Evolutionary conservation across 1,284 basidiomycete genomes (phyloP).

Genomic region (Tremellales sp.): DNA sequence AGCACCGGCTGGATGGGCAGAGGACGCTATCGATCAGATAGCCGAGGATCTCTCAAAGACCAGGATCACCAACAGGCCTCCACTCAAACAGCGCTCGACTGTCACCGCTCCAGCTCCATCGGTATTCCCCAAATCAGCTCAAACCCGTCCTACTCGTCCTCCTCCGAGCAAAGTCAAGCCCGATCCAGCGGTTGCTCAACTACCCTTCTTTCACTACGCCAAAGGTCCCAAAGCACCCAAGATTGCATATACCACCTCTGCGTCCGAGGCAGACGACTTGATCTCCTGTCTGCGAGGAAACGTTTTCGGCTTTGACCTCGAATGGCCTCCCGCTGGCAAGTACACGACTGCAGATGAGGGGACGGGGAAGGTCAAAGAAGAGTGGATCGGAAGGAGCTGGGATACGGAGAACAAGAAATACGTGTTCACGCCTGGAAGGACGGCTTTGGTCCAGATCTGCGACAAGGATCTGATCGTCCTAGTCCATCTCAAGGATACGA

Average conservation of each 20-base stretch:
- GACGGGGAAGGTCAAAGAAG: slow-evolving; percentile 12
- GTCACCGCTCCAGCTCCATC: too few species aligned
- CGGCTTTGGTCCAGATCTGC: slow-evolving; percentile 46
- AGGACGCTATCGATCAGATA: neutral
- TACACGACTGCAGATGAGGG: slow-evolving; percentile 2
- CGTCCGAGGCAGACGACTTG: slow-evolving; percentile 34
- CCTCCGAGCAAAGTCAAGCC: too few species aligned
- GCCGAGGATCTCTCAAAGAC: neutral
- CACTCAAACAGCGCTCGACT: too few species aligned
- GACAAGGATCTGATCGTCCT: slow-evolving; percentile 47
- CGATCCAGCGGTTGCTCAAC: too few species aligned
- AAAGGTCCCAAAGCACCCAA: slow-evolving; percentile 13
- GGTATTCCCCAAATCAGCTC: too few species aligned
- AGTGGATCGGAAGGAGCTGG: slow-evolving; percentile 8
- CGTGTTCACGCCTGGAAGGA: slow-evolving; percentile 21
- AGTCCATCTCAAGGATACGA: slow-evolving; percentile 39
- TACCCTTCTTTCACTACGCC: slow-evolving; percentile 25
- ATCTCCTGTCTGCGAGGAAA: slow-evolving; percentile 28
- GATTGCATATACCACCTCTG: slow-evolving; percentile 32
- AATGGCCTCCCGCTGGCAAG: slow-evolving; percentile 35
- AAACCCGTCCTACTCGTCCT: neutral
- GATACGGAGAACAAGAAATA: slow-evolving; percentile 11
- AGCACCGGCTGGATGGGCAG: neutral
- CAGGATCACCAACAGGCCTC: too few species aligned
- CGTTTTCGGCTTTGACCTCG: slow-evolving; percentile 41